Evolutionary conservation across 148 eudicot species (phyloP).

Genomic region (Arbutus unedo): DNA sequence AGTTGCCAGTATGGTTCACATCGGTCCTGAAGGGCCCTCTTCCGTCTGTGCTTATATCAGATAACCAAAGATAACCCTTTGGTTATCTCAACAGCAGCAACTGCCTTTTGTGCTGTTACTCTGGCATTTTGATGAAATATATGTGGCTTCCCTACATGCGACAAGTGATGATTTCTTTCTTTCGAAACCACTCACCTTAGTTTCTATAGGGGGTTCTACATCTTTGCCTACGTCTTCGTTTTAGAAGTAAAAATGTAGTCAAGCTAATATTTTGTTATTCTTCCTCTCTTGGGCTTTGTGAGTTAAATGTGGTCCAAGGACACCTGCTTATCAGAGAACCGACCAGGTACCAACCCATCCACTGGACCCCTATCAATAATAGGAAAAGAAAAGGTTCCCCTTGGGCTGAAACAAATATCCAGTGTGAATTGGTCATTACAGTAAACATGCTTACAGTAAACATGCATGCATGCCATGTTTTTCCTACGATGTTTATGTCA

Average conservation of each 20-base stretch:
- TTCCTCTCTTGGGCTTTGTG: neutral
- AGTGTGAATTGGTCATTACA: no score
- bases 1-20: neutral
- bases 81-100: neutral
- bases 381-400: neutral
- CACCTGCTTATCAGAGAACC: neutral
- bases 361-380: neutral
- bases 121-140: neutral
- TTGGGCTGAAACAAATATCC: neutral
- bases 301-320: neutral
- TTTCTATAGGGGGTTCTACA: neutral
- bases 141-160: neutral
- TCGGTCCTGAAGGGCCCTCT: neutral
- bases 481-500: slow-evolving; percentile 9
- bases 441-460: neutral
- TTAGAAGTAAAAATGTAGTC: neutral
- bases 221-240: neutral
- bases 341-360: neutral
- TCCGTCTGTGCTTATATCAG: neutral
- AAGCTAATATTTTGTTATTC: neutral
- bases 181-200: neutral
- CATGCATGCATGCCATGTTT: neutral
- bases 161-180: neutral
- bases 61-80: neutral
- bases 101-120: neutral